phyloP scores from a whole-genome alignment of 2,329 filamentous ascomycete species.

The Zarea fungicola region DNA sequence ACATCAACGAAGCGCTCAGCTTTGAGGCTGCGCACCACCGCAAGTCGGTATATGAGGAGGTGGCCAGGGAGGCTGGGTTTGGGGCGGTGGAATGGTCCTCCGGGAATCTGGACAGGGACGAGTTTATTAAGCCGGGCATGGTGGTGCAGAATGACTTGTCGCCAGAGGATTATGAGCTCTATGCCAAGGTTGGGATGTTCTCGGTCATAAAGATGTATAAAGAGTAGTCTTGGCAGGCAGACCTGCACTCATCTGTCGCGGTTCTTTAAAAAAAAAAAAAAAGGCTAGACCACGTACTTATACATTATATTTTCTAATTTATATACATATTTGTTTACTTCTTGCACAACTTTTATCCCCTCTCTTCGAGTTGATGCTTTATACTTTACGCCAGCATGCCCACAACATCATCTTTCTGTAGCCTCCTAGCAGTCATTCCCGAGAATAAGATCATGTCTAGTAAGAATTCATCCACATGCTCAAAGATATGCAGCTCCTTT shows the following conservation, averaged over 20 bases:
- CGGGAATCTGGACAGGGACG: background rate
- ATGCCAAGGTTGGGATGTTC: background rate
- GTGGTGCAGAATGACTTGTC: background rate
- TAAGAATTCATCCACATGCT: too few relatives aligned
- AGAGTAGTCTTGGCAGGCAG: background rate
- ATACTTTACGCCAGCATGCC: too few relatives aligned
- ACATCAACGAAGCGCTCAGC: background rate
- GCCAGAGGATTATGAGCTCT: background rate
- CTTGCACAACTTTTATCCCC: too few relatives aligned
- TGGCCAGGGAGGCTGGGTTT: background rate
- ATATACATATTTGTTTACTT: too few relatives aligned
- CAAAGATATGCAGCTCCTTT: too few relatives aligned
- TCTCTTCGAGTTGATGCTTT: too few relatives aligned
- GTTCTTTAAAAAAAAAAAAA: background rate
- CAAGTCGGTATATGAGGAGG: slow-evolving; percentile 3
- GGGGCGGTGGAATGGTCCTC: background rate
- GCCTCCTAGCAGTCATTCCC: too few relatives aligned
- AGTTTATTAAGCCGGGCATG: background rate
- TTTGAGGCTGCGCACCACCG: background rate
- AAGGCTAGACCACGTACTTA: too few relatives aligned
- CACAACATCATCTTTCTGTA: too few relatives aligned
- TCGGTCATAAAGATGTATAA: slow-evolving; percentile 5
- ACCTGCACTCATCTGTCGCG: too few relatives aligned
- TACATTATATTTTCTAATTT: too few relatives aligned
- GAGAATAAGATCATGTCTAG: too few relatives aligned